Base-by-base conservation (phyloP, 257 asterid species). In the Asclepias syriaca region DNA sequence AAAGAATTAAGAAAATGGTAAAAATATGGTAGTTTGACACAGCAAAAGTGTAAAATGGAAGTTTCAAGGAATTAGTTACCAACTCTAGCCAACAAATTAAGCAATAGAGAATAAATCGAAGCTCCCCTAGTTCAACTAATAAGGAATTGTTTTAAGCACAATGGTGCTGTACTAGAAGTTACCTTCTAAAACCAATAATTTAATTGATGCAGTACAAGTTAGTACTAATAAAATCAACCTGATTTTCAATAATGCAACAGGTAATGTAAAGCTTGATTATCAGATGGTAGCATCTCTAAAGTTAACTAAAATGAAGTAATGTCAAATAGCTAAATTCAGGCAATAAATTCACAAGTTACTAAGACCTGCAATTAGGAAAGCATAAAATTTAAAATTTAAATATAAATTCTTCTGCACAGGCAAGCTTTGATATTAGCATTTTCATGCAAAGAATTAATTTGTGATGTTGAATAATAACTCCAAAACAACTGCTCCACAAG, bases 401-500 rank as follows among this genome's bases (percentile, higher is more conserved):
- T 29, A 64, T 18, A 34, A 8, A 37, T 18, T 63, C 29, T 64
- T 16, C 10, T 64, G 22, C 68, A 63, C 14, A 18, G 50, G 66
- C 11, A 64, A 37, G 40, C 27, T 6, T 37, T 37, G 15, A 64
- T 16, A 39, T 19, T 37, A 64, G 22, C 43, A 45, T 14, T 22
- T 50, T 3, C 39, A 46, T 21, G 10, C 11, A 19, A 48, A 21
- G 21, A 46, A 21, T n/a, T 40, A 67, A 5, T 22, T 22, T 32
- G 49, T 7, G 58, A 67, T 63, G 68, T 18, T 58, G 51, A 34
- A 70, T 65, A 37, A 66, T 12, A 58, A 39, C 67, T 85, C 84
- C 92, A 91, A 61, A 22, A 77, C 74, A 19, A 27, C 3, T 48
- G 70, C 27, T 27, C 72, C 72, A 85, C 77, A 61, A 65, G 81